Percentiles rank a stretch among this genome's conserved stretches.
Conservation (phyloP, 1,284 basidiomycete species). For the Ceratobasidium theobromae region DNA sequence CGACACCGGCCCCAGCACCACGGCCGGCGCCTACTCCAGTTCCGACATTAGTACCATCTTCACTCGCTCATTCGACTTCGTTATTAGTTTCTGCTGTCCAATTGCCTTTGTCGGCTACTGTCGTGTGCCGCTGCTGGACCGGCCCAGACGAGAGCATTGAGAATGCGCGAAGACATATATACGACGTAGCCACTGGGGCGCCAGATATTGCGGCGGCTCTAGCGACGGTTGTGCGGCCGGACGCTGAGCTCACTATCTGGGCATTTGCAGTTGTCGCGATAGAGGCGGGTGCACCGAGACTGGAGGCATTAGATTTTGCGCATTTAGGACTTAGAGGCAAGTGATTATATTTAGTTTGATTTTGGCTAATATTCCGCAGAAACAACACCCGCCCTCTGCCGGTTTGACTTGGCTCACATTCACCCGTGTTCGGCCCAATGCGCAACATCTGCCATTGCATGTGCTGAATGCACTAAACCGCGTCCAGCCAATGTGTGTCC, state of each 20-base stretch:
- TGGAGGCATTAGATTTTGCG: conserved; percentile 15
- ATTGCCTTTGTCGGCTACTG: conserved; percentile 4
- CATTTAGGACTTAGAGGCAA: conserved; percentile 21
- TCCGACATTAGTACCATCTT: conserved; percentile 8
- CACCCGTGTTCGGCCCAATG: conserved; percentile 19
- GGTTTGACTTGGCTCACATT: conserved; percentile 10
- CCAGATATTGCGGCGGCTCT: conserved; percentile 13
- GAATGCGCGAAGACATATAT: conserved; percentile 53
- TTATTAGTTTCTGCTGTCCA: conserved; percentile 2
- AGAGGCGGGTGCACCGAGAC: conserved; percentile 12
- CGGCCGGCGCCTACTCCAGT: conserved; percentile 31
- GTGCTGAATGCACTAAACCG: conserved; percentile 28
- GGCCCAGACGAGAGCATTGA: conserved; percentile 50
- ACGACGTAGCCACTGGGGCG: conserved; percentile 39
- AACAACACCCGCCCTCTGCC: not conserved
- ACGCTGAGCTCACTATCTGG: conserved; percentile 22
- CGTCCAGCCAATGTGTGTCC: conserved; percentile 13
- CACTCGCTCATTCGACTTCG: not conserved
- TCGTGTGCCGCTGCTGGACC: conserved; percentile 28
- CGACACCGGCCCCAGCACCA: conserved; percentile 46
- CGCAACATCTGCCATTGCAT: not conserved
- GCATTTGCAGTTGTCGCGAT: conserved; percentile 16
- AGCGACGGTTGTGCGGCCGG: conserved; percentile 10
- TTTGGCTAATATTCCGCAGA: conserved; percentile 10
- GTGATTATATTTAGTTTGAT: not conserved